Conservation (phyloP, 768 basidiomycete species). For the Suillus paluster region DNA sequence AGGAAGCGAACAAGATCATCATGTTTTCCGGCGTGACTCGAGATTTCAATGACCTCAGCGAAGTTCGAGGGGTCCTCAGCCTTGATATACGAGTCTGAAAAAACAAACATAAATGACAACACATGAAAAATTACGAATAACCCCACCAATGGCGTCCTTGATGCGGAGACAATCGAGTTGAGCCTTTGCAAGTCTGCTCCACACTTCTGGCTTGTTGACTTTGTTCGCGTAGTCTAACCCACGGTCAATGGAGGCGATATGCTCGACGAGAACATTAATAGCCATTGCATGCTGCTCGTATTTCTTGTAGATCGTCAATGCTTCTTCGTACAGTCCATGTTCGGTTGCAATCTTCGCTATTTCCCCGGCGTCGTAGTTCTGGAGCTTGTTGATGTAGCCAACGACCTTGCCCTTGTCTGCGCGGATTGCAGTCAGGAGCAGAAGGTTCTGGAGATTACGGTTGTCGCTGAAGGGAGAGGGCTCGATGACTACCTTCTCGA, state of each 20-base stretch:
- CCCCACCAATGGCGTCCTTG: conserved; percentile 94
- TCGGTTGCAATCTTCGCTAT: conserved; percentile 98
- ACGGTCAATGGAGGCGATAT: conserved; percentile 96
- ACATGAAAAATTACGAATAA: background rate
- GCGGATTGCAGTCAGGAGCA: conserved; percentile 94
- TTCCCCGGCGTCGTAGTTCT: conserved; percentile 92
- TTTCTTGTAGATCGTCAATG: conserved; percentile 97
- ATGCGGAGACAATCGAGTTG: conserved; percentile 97
- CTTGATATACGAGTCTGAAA: conserved; percentile 93
- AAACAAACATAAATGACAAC: conserved; percentile 10
- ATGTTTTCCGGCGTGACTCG: conserved; percentile 89
- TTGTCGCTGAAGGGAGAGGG: conserved; percentile 98
- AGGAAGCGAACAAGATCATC: conserved; percentile 95
- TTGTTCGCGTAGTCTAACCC: conserved; percentile 96
- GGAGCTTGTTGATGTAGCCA: conserved; percentile 95
- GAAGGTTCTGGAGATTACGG: conserved; percentile 92
- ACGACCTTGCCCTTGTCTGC: conserved; percentile 99
- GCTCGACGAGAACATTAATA: conserved; percentile 97
- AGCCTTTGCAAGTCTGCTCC: conserved; percentile 98
- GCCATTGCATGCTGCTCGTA: conserved; percentile 94
- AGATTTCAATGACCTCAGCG: conserved; percentile 93
- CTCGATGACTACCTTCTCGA: conserved; percentile 99
- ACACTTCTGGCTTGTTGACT: conserved; percentile 95
- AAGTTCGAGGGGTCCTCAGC: conserved; percentile 95
- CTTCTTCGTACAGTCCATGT: conserved; percentile 94